Percentiles rank a stretch among this genome's conserved stretches.
Conservation (phyloP, 2,329 filamentous ascomycete genomes). For the Pseudogymnoascus sp. region DNA sequence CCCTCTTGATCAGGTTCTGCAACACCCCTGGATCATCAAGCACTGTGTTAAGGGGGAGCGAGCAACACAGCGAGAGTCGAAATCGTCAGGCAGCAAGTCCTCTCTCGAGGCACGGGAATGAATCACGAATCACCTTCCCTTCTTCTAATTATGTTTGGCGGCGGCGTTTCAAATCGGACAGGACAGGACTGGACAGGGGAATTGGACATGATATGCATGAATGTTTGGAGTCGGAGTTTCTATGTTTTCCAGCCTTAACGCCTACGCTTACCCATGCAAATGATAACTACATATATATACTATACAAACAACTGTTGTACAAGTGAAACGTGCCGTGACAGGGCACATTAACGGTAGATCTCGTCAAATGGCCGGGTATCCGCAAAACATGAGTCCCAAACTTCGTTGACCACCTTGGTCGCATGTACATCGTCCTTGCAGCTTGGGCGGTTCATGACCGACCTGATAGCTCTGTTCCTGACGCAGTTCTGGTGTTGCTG, state of each 20-base stretch:
- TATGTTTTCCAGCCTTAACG: conserved; percentile 24
- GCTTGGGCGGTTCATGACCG: conserved; percentile 66
- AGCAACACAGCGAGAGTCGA: conserved; percentile 27
- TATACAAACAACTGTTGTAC: conserved; percentile 6
- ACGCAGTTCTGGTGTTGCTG: conserved; percentile 94
- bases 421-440: conserved; percentile 85
- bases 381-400: conserved; percentile 96
- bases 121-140: conserved; percentile 20
- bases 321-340: not conserved
- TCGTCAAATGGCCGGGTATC: conserved; percentile 96
- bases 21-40: conserved; percentile 94
- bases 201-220: conserved; percentile 17
- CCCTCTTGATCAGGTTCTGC: conserved; percentile 77
- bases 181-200: conserved; percentile 12
- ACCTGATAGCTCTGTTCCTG: conserved; percentile 68
- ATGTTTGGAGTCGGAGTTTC: conserved; percentile 26
- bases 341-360: conserved; percentile 65
- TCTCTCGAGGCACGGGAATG: conserved; percentile 22
- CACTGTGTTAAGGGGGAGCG: conserved; percentile 57
- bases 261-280: conserved; percentile 23
- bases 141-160: conserved; percentile 15
- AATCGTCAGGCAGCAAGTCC: conserved; percentile 27
- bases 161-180: conserved; percentile 22
- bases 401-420: conserved; percentile 81
- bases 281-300: conserved; percentile 10